A percentile compares a stretch with the other conserved stretches of the same genome.
phyloP scores from a whole-genome alignment of 129 eudicot genomes.

The Helichrysum umbraculigerum region DNA sequence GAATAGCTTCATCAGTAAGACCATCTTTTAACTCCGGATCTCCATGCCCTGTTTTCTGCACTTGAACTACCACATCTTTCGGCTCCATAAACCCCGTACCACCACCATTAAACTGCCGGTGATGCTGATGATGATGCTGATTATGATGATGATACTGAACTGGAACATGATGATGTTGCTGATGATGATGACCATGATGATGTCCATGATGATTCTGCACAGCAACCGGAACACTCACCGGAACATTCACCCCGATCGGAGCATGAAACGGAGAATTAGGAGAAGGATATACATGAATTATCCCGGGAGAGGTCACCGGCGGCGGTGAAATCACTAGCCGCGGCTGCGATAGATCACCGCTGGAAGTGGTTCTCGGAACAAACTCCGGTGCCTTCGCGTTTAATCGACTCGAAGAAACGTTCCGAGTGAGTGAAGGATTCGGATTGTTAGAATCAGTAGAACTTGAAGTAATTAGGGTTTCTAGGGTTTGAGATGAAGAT shows the following conservation, averaged over 20 bases:
- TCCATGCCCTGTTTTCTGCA: slow-evolving; percentile 15
- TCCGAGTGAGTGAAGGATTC: slow-evolving; percentile 38
- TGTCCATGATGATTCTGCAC: slow-evolving; percentile 35
- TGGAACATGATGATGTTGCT: slow-evolving; percentile 22
- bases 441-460: slow-evolving; percentile 16
- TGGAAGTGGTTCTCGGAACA: slow-evolving; percentile 46
- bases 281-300: slow-evolving; percentile 45
- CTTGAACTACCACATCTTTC: slow-evolving; percentile 28
- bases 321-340: slow-evolving; percentile 35
- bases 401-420: slow-evolving; percentile 52
- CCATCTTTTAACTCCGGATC: slow-evolving; percentile 45
- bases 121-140: slow-evolving; percentile 21
- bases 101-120: slow-evolving; percentile 30
- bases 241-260: slow-evolving; percentile 34
- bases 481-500: slow-evolving; percentile 37
- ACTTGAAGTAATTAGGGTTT: slow-evolving; percentile 10
- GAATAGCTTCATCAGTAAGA: slow-evolving; percentile 53
- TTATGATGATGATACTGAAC: slow-evolving; percentile 31
- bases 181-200: slow-evolving; percentile 32
- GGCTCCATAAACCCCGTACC: slow-evolving; percentile 31
- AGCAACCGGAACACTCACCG: slow-evolving; percentile 31
- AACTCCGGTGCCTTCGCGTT: slow-evolving; percentile 90
- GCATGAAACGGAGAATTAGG: slow-evolving; percentile 39
- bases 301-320: slow-evolving; percentile 32
- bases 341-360: slow-evolving; percentile 31